Evolutionary conservation across 305 asterid species (phyloP), one percentile per base, ranked within the genome.

Genomic region (Solanum aculeatissimum): DNA sequence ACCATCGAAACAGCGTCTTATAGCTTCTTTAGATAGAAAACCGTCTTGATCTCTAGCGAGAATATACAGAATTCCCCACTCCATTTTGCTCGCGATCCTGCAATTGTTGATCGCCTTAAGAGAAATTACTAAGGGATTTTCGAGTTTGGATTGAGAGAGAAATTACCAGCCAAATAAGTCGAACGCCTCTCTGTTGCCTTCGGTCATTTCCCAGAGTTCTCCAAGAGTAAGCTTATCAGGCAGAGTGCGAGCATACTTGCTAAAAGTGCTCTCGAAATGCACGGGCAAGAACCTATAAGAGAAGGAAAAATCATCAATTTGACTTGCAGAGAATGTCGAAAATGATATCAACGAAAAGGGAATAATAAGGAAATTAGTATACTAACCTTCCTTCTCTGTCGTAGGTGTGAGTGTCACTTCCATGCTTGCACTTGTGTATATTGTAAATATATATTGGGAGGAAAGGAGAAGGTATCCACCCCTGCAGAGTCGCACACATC

Each of bases 341-440:
- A 25, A 23, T 19, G 1, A 21, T 19, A 40, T 2, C 1, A 16
- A 47, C 16, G 5, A 0, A 45, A 1, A 6, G 5, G 38, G 21
- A 23, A 21, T 7, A n/a, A 7, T 2, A 40, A 45, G 0, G 1
- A 4, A 13, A 51, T 10, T 0, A 16, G 25, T 18, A 18, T 54
- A 82, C 81, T 9, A 86, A 86, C 98, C 98, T 93, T 71, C 97
- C 97, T 86, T 93, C 97, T 0, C 84, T 87, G 79, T 95, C 97
- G 3, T 91, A 95, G 40, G 96, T 90, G 63, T 86, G 91, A 0
- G 97, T 82, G 81, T 89, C 91, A 29, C 98, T 95, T 63, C 98
- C 98, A n/a, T 95, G 97, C 89, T 92, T 95, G 81, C 92, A 84
- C 88, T 85, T 92, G 83, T 95, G 98, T 79, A 95, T 88, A 88